Evolutionary conservation across 305 asterid species (phyloP).

Genomic region (Coffea humblotiana): DNA sequence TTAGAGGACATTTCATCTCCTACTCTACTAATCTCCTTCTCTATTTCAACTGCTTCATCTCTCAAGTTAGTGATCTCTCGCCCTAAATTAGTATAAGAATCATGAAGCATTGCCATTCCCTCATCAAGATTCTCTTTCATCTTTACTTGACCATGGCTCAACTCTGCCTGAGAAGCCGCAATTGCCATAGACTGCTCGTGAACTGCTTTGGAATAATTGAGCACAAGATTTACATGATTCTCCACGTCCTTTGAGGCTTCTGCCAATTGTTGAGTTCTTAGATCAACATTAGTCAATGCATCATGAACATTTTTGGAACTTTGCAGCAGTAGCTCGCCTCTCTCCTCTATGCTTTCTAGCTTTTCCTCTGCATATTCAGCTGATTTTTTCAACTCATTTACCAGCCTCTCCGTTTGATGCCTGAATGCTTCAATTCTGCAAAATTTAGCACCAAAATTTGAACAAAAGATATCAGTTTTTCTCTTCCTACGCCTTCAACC

Average conservation of each 20-base stretch:
- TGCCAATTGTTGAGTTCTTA: conserved; percentile 50
- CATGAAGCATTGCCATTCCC: conserved; percentile 58
- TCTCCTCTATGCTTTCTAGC: conserved; percentile 44
- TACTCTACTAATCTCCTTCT: conserved; percentile 68
- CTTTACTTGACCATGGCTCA: conserved; percentile 52
- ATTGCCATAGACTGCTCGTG: conserved; percentile 67
- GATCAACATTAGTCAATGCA: conserved; percentile 51
- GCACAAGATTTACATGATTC: conserved; percentile 48
- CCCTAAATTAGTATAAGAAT: conserved; percentile 56
- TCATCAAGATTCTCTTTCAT: conserved; percentile 69
- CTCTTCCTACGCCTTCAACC: neutral
- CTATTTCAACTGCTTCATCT: conserved; percentile 63
- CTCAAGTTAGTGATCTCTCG: conserved; percentile 50
- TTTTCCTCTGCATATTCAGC: conserved; percentile 71
- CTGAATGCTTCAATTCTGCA: conserved; percentile 69
- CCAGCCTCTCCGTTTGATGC: conserved; percentile 72
- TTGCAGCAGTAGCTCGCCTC: conserved; percentile 44
- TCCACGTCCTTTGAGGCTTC: conserved; percentile 56
- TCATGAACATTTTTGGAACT: conserved; percentile 54
- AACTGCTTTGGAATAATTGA: conserved; percentile 51
- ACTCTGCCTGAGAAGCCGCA: conserved; percentile 63
- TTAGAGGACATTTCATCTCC: conserved; percentile 64
- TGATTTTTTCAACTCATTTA: conserved; percentile 58
- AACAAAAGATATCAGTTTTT: neutral
- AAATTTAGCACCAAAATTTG: neutral